phyloP scores from a whole-genome alignment of 805 yeast species.

The Starmerella roubikii region DNA sequence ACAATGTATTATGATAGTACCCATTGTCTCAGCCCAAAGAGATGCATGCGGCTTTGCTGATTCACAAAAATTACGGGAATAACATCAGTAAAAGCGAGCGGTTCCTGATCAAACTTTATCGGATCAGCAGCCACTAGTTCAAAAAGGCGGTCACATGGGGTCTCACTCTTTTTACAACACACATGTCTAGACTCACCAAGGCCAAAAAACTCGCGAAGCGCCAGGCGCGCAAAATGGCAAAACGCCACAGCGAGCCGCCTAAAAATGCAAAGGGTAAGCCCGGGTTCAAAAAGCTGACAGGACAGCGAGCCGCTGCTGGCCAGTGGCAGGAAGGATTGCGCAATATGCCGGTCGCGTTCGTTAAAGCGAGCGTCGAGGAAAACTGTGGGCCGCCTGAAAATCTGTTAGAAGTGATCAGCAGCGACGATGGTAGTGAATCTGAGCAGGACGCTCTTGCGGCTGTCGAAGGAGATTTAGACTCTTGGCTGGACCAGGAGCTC shows the following conservation, averaged over 20 bases:
- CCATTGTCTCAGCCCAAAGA: no score
- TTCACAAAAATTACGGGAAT: no score
- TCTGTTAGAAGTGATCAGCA: not conserved
- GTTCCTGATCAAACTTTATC: no score
- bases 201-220: conserved; percentile 1
- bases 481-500: not conserved
- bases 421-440: not conserved
- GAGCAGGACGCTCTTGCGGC: not conserved
- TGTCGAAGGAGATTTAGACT: not conserved
- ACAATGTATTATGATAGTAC: no score
- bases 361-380: not conserved
- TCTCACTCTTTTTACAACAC: no score
- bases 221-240: not conserved
- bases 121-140: no score
- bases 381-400: not conserved
- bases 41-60: no score
- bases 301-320: conserved; percentile 1
- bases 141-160: no score
- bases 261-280: not conserved
- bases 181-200: not conserved
- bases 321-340: conserved; percentile 8
- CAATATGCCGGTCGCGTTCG: conserved; percentile 15
- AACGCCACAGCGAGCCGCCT: not conserved
- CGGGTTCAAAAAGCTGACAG: not conserved
- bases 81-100: no score